phyloP scores from a whole-genome alignment of 441 rosid species.

The Gossypium trilobum region DNA sequence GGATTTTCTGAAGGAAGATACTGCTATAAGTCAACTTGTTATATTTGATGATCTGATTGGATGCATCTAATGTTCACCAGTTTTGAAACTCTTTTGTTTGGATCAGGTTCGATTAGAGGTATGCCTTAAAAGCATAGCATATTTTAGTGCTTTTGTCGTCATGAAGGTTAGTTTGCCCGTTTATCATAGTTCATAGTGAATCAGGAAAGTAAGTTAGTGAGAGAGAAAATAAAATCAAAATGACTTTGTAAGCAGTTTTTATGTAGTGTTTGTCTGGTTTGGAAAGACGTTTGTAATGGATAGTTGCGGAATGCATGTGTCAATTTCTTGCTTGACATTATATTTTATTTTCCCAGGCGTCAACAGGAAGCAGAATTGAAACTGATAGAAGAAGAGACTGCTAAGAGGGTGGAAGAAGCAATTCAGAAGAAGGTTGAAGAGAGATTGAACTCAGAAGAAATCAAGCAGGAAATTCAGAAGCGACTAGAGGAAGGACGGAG shows the following conservation, averaged over 20 bases:
- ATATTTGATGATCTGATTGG: slow-evolving; percentile 64
- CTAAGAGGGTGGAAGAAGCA: slow-evolving; percentile 74
- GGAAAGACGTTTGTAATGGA: slow-evolving; percentile 27
- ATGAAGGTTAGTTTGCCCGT: slow-evolving; percentile 51
- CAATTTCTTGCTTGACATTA: slow-evolving; percentile 38
- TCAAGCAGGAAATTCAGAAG: slow-evolving; percentile 52
- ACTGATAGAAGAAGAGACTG: slow-evolving; percentile 84
- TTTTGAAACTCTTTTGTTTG: slow-evolving; percentile 69
- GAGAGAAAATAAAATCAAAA: slow-evolving; percentile 10
- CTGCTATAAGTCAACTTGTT: slow-evolving; percentile 59
- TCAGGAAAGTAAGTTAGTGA: slow-evolving; percentile 11
- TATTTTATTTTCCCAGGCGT: slow-evolving; percentile 48
- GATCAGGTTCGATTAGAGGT: slow-evolving; percentile 80
- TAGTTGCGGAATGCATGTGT: slow-evolving; percentile 13
- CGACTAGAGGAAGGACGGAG: slow-evolving; percentile 67
- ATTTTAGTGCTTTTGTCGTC: slow-evolving; percentile 39
- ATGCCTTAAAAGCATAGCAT: slow-evolving; percentile 59
- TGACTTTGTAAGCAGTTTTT: slow-evolving; percentile 16
- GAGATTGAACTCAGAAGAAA: slow-evolving; percentile 61
- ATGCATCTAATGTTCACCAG: slow-evolving; percentile 57
- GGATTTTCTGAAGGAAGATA: slow-evolving; percentile 80
- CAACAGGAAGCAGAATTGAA: slow-evolving; percentile 84
- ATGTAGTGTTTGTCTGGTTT: slow-evolving; percentile 29
- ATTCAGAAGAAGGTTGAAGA: slow-evolving; percentile 65
- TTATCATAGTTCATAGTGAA: slow-evolving; percentile 27